Conservation (phyloP, 2,329 filamentous ascomycete species). For the Fusarium sp. region DNA sequence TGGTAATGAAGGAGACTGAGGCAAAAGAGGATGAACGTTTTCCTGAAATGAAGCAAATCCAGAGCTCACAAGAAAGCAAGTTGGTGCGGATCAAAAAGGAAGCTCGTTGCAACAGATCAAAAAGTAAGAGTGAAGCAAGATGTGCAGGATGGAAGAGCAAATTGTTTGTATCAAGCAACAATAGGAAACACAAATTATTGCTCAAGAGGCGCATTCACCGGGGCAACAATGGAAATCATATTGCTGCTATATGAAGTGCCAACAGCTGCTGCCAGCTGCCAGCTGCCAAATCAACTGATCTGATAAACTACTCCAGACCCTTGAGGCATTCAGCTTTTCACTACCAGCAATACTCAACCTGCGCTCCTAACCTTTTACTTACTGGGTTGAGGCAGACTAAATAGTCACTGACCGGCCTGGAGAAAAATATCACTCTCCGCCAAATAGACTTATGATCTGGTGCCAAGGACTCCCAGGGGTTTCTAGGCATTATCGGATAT, state of each 20-base stretch:
- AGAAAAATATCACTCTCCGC: no score
- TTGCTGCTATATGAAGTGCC: neutral
- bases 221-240: slow-evolving; percentile 7
- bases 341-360: no score
- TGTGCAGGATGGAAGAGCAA: neutral
- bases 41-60: neutral
- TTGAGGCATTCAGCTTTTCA: neutral
- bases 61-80: neutral
- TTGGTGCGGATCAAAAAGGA: neutral
- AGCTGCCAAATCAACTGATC: neutral
- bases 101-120: neutral
- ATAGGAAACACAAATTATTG: neutral
- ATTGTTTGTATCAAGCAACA: neutral
- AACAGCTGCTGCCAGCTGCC: slow-evolving; percentile 20
- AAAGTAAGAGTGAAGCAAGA: neutral
- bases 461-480: no score
- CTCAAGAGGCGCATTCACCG: neutral
- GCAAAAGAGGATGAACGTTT: neutral
- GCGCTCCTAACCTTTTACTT: no score
- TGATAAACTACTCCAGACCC: neutral
- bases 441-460: no score
- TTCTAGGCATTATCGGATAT: no score
- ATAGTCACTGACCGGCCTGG: no score
- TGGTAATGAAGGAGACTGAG: neutral
- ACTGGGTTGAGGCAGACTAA: no score